Evolutionary conservation across 1,139 yeast genomes (phyloP), one percentile per base, ranked within the genome.

Genomic region (Yamadazyma blattariae): DNA sequence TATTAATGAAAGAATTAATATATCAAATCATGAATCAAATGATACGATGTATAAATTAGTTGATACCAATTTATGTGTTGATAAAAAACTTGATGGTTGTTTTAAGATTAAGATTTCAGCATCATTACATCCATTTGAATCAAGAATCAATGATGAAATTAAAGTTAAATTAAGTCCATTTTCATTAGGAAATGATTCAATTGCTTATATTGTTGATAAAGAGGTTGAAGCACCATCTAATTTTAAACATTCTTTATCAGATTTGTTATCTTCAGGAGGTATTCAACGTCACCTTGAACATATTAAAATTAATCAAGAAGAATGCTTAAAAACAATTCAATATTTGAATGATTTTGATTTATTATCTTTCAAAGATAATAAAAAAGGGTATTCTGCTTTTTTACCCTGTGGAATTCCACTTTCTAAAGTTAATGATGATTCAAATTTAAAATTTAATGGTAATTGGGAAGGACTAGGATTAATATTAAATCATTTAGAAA

Each of bases 381-480:
- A 60, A 14, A 47, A 59, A 15, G 95, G 96, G 0, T 87, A 86
- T 61, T 78, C 97, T 0, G 62, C 83, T 0, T 77, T 92, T 35
- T 60, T 90, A 27, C 98, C 97, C 0, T 82, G 92, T 41, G 80
- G 86, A 18, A 44, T 38, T 10, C 38, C 46, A 13, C 22, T 35
- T 9, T 17, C 32, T 12, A 30, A 25, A 15, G 36, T 22, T 15
- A 42, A 32, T 18, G 27, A 29, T 8, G 17, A 12, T 13, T 34
- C 27, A n/a, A 25, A 27, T 12, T 12, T 18, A 13, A 14, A 11
- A 8, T 18, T 22, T 11, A 20, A 16, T 10, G 49, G 50, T 2
- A 23, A 94, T 0, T 90, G 97, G 97, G 70, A 72, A 14, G 57
- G 64, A 4, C 65, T 82, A 23, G 89, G 82, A 2, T 62, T 92